Percentiles rank a stretch among this genome's conserved stretches.
Evolutionary conservation across 2,329 filamentous ascomycete species (phyloP).

Genomic region (Cercospora sp.): DNA sequence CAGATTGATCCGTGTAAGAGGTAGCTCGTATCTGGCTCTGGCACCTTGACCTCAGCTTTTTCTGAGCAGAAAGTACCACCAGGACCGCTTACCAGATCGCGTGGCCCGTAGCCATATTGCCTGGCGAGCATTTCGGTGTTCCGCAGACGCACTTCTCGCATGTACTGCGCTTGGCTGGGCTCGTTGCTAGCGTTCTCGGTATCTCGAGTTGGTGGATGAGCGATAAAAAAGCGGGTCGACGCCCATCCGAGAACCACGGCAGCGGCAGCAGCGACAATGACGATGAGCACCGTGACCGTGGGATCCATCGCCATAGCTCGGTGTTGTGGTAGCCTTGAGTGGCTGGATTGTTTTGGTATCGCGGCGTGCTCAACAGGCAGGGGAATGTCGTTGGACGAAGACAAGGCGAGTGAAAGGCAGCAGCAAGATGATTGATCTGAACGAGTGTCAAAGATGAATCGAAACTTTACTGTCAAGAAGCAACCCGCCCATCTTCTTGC

Average conservation of each 20-base stretch:
- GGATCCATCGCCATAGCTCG: neutral
- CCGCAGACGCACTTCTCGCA: conserved; percentile 35
- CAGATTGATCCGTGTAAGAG: neutral
- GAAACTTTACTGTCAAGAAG: neutral
- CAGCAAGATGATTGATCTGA: neutral
- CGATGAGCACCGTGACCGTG: conserved; percentile 24
- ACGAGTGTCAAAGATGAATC: conserved; percentile 1
- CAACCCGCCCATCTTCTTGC: neutral
- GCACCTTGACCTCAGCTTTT: neutral
- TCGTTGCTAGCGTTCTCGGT: neutral
- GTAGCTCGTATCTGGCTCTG: neutral
- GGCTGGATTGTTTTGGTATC: neutral
- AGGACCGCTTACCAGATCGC: conserved; percentile 16
- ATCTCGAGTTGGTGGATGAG: neutral
- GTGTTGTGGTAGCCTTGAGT: neutral
- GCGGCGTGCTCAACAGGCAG: neutral
- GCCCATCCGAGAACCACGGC: conserved; percentile 30
- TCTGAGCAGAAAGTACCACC: neutral
- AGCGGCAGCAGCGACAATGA: conserved; percentile 28
- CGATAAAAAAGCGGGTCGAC: conserved; percentile 27
- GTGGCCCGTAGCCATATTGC: conserved; percentile 18
- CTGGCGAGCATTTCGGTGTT: conserved; percentile 25
- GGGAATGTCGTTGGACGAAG: neutral
- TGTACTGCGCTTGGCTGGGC: conserved; percentile 31
- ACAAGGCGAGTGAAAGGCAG: neutral